A percentile compares a stretch with the other conserved stretches of the same genome.
Conservation (phyloP, 2,329 filamentous ascomycete species). For the Parasarocladium wereldwijsianum region DNA sequence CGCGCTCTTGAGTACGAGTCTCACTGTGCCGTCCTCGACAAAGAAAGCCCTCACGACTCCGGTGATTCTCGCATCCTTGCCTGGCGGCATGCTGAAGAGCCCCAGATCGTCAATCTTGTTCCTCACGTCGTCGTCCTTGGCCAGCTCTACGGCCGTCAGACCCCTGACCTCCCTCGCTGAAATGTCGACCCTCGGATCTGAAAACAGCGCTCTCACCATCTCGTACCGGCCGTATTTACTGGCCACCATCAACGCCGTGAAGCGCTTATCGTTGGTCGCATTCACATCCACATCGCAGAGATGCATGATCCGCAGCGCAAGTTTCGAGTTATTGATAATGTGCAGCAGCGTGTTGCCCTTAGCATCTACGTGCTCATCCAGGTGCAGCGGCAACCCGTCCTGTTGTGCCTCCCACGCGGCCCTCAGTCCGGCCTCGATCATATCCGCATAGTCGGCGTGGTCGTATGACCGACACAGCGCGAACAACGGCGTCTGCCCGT, state of each 20-base stretch:
- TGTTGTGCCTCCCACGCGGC: conserved; percentile 61
- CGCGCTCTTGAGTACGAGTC: conserved; percentile 87
- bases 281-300: conserved; percentile 93
- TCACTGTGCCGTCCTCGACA: conserved; percentile 87
- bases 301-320: conserved; percentile 62
- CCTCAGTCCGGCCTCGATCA: conserved; percentile 72
- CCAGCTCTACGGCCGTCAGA: conserved; percentile 85
- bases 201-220: conserved; percentile 77
- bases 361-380: conserved; percentile 83
- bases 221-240: conserved; percentile 96
- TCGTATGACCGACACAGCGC: conserved; percentile 93
- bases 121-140: conserved; percentile 93
- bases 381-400: conserved; percentile 65
- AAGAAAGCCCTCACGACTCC: conserved; percentile 93
- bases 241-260: conserved; percentile 93
- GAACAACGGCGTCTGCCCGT: conserved; percentile 95
- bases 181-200: conserved; percentile 75
- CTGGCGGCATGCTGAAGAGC: conserved; percentile 59
- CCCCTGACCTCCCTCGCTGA: conserved; percentile 74
- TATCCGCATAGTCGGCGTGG: conserved; percentile 68
- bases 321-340: conserved; percentile 73
- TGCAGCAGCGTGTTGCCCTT: conserved; percentile 96
- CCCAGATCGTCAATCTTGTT: conserved; percentile 93
- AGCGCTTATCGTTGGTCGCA: conserved; percentile 84
- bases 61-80: conserved; percentile 67